Conservation (phyloP, 1,284 basidiomycete genomes). For the Polyporus tsugae region DNA sequence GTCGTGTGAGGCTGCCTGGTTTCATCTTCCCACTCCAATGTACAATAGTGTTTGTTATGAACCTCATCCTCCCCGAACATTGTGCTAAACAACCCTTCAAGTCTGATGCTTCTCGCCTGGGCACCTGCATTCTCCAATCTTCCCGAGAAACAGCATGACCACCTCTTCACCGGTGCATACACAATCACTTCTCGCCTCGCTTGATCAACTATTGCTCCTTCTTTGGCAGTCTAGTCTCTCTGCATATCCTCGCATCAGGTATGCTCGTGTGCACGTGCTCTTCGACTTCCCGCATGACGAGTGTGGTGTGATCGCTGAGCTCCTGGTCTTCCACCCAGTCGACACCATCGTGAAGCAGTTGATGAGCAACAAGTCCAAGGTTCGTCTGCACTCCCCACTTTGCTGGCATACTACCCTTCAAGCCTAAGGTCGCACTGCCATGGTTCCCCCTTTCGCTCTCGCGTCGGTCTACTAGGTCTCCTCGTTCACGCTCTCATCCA, state of each 20-base stretch:
- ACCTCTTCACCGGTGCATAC: constrained; percentile 65
- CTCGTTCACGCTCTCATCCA: constrained; percentile 65
- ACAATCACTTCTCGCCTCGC: constrained; percentile 58
- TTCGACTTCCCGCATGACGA: background rate
- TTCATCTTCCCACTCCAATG: no score
- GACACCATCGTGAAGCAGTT: constrained; percentile 97
- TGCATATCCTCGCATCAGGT: constrained; percentile 87
- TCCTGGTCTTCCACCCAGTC: constrained; percentile 91
- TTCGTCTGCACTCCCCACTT: constrained; percentile 36
- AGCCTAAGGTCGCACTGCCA: background rate
- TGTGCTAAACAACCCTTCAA: constrained; percentile 48
- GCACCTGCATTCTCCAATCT: constrained; percentile 51
- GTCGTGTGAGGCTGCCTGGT: no score
- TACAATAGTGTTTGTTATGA: no score
- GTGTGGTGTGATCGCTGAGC: constrained; percentile 66
- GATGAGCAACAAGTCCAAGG: constrained; percentile 96
- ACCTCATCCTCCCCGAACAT: no score
- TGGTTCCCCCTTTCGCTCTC: background rate
- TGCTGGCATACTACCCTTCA: constrained; percentile 6
- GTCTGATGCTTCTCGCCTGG: constrained; percentile 63
- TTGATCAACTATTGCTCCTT: constrained; percentile 34
- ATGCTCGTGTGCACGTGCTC: constrained; percentile 32
- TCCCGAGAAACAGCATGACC: constrained; percentile 62
- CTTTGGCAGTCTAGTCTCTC: constrained; percentile 51
- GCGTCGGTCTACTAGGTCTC: constrained; percentile 64